phyloP scores from a whole-genome alignment of 2,329 filamentous ascomycete species.

The Ramularia endophylla region DNA sequence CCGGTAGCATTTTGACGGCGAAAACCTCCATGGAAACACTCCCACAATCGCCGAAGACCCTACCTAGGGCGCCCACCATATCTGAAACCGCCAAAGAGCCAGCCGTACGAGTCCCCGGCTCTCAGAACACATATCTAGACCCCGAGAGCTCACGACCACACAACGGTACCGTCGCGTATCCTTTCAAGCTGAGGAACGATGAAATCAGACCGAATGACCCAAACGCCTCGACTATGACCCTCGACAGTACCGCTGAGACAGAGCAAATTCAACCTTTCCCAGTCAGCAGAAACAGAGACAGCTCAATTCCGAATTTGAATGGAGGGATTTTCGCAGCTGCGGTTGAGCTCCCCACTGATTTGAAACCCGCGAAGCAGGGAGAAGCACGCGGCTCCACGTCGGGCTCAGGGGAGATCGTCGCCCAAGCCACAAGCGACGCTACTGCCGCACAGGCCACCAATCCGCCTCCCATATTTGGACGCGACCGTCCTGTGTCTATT shows the following conservation, averaged over 20 bases:
- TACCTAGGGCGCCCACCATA: constrained; percentile 8
- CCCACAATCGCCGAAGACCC: not conserved
- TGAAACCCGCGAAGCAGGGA: not conserved
- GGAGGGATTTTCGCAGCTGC: not conserved
- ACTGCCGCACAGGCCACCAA: too few species aligned
- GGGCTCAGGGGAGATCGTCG: not conserved
- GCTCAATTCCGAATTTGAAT: not conserved
- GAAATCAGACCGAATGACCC: constrained; percentile 4
- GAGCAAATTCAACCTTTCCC: too few species aligned
- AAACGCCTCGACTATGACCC: constrained; percentile 23
- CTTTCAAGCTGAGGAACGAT: constrained; percentile 59
- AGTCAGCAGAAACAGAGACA: not conserved
- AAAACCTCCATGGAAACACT: constrained; percentile 5
- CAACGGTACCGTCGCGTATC: constrained; percentile 63
- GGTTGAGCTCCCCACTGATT: constrained; percentile 6
- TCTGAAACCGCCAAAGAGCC: constrained; percentile 14
- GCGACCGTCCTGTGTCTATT: constrained; percentile 16
- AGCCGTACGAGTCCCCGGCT: constrained; percentile 24
- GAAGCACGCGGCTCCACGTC: not conserved
- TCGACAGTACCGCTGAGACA: constrained; percentile 16
- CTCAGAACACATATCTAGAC: constrained; percentile 41
- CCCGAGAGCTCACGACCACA: constrained; percentile 58
- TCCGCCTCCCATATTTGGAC: not conserved
- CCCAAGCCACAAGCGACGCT: not conserved
- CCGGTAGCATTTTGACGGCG: constrained; percentile 9